Percentiles rank a stretch among this genome's conserved stretches.
Evolutionary conservation across 257 asterid genomes (phyloP).

Genomic region (Striga asiatica): DNA sequence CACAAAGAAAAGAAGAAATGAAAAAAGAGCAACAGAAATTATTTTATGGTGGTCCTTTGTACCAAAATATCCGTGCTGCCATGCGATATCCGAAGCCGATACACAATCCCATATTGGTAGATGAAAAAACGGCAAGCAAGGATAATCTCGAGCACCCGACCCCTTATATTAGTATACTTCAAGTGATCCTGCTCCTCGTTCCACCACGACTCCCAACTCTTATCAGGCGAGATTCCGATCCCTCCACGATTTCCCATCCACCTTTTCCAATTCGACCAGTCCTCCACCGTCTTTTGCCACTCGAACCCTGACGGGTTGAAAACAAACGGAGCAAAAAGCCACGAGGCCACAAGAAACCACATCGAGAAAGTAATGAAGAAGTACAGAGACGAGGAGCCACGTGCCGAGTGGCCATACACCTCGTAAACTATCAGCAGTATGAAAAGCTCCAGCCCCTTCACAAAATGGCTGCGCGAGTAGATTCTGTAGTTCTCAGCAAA

Average conservation of each 20-base stretch:
- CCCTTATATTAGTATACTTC: slow-evolving; percentile 58
- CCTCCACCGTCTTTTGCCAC: slow-evolving; percentile 98
- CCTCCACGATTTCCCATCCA: slow-evolving; percentile 99
- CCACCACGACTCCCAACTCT: slow-evolving; percentile 99
- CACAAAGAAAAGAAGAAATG: neutral
- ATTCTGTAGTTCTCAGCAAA: slow-evolving; percentile 85
- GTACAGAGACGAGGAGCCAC: slow-evolving; percentile 60
- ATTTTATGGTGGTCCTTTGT: no score
- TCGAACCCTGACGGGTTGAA: slow-evolving; percentile 98
- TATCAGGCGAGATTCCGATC: slow-evolving; percentile 71
- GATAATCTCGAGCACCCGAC: slow-evolving; percentile 63
- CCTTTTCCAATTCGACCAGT: slow-evolving; percentile 95
- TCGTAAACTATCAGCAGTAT: slow-evolving; percentile 58
- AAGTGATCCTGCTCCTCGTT: slow-evolving; percentile 87
- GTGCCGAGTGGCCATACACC: slow-evolving; percentile 66
- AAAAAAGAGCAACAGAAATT: no score
- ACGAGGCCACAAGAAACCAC: slow-evolving; percentile 94
- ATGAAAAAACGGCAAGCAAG: slow-evolving; percentile 76
- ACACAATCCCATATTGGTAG: slow-evolving; percentile 91
- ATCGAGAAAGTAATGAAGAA: slow-evolving; percentile 72
- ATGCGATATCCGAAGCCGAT: slow-evolving; percentile 79
- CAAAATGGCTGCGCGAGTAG: slow-evolving; percentile 95
- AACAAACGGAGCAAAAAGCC: slow-evolving; percentile 95
- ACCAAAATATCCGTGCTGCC: slow-evolving; percentile 63
- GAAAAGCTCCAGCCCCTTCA: slow-evolving; percentile 86